Conservation (phyloP, 305 asterid genomes). For the Fraxinus paxiana region DNA sequence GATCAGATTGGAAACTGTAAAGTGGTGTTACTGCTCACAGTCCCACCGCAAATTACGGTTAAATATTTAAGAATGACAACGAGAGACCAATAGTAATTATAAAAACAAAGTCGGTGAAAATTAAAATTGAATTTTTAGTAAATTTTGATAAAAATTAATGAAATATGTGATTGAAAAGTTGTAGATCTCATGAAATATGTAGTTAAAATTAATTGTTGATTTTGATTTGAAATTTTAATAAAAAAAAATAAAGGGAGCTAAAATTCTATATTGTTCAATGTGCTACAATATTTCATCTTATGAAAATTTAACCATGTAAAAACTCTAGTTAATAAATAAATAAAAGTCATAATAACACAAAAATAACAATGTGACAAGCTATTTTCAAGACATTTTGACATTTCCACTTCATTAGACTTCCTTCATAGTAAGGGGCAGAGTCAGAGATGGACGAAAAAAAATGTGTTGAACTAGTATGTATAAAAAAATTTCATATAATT, state of each 20-base stretch:
- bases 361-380: not conserved
- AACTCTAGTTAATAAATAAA: not conserved
- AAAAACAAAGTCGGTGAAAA: not conserved
- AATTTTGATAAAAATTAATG: too few relatives aligned
- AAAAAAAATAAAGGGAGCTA: not conserved
- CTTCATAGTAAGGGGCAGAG: not conserved
- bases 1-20: not conserved
- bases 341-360: constrained; percentile 9
- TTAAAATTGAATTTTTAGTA: too few relatives aligned
- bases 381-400: not conserved
- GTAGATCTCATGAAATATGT: not conserved
- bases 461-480: not conserved
- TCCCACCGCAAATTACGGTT: not conserved
- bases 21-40: not conserved
- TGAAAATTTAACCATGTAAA: not conserved
- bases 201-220: too few relatives aligned
- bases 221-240: too few relatives aligned
- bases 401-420: not conserved
- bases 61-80: not conserved
- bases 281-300: not conserved
- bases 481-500: not conserved
- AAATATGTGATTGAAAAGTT: too few relatives aligned
- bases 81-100: not conserved
- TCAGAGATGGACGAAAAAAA: not conserved
- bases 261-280: not conserved